Conservation (phyloP, 2,329 filamentous ascomycete genomes). For the Berkeleyomyces basicola region DNA sequence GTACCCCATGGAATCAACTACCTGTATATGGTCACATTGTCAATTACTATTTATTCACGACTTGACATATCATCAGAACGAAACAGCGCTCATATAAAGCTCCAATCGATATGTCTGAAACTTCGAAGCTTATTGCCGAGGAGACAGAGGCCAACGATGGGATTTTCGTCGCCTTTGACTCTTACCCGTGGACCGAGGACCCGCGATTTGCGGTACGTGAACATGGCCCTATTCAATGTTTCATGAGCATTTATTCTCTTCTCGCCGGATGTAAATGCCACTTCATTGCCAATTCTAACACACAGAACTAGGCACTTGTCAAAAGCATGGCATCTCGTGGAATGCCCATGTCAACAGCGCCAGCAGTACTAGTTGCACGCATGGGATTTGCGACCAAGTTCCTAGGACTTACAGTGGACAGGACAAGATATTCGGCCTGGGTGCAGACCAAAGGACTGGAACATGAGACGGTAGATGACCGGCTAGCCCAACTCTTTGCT, state of each 20-base stretch:
- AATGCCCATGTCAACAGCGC: slow-evolving; percentile 37
- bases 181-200: slow-evolving; percentile 52
- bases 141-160: slow-evolving; percentile 22
- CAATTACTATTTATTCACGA: too few relatives aligned
- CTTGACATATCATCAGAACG: too few relatives aligned
- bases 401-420: slow-evolving; percentile 41
- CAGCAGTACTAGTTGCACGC: slow-evolving; percentile 30
- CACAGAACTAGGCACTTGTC: slow-evolving; percentile 10
- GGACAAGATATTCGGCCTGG: slow-evolving; percentile 51
- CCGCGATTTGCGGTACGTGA: slow-evolving; percentile 44
- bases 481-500: slow-evolving; percentile 20
- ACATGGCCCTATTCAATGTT: not conserved
- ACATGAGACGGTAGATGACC: slow-evolving; percentile 21
- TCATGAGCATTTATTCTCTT: not conserved
- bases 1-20: not conserved
- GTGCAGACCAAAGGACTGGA: slow-evolving; percentile 23
- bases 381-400: slow-evolving; percentile 46
- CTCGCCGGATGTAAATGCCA: too few relatives aligned
- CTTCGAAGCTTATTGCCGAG: not conserved
- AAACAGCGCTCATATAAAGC: too few relatives aligned
- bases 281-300: not conserved
- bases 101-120: not conserved
- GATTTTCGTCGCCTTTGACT: slow-evolving; percentile 44
- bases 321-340: slow-evolving; percentile 27
- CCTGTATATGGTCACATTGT: too few relatives aligned